Evolutionary conservation across 2,329 filamentous ascomycete species (phyloP), one percentile per base, ranked within the genome.

Genomic region (Magnaporthiopsis rhizophila): DNA sequence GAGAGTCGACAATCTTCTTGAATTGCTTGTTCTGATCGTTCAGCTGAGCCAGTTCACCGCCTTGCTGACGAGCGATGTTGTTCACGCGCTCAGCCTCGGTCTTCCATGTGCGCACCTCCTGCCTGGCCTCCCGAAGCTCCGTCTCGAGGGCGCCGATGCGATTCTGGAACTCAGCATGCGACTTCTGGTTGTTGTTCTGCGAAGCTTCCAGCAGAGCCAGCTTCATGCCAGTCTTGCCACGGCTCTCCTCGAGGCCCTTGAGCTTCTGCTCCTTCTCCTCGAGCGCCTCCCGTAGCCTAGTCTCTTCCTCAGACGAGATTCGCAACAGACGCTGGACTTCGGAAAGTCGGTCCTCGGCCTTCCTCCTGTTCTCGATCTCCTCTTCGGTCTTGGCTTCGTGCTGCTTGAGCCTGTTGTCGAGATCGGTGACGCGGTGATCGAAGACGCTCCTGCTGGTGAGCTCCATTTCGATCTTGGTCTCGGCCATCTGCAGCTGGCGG

Each of bases 241-340:
- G 77, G 8, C 78, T 71, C 65, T 87, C 81, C 71, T 90, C 86
- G 59, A 86, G 74, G 28, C 77, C 74, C 74, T 84, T 87, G 66
- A 91, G 80, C 73, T 84, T 86, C 63, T 85, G 80, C n/a, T 91
- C 85, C 69, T 85, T 87, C 69, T 92, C 87, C 58, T 91, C 87
- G 61, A 89, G 77, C 56, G 85, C 82, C 65, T 88, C 83, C 32
- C 87, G 82, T 6, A 93, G 82, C 64, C 88, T 83, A 67, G 83
- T 83, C 68, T 90, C 88, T 71, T 92, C 89, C 71, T 91, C 88
- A n/a, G 89, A 85, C 6, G 89, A 84, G 67, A 87, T 83, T 65
- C 86, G 84, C 32, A 92, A 80, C 28, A 89, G 81, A 64, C 86
- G 82, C 74, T 92, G 88, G n/a, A 87, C 81, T 71, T 93, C 89